Evolutionary conservation across 495 filamentous ascomycete genomes (phyloP).

Genomic region (Aspergillus coremiiformis): DNA sequence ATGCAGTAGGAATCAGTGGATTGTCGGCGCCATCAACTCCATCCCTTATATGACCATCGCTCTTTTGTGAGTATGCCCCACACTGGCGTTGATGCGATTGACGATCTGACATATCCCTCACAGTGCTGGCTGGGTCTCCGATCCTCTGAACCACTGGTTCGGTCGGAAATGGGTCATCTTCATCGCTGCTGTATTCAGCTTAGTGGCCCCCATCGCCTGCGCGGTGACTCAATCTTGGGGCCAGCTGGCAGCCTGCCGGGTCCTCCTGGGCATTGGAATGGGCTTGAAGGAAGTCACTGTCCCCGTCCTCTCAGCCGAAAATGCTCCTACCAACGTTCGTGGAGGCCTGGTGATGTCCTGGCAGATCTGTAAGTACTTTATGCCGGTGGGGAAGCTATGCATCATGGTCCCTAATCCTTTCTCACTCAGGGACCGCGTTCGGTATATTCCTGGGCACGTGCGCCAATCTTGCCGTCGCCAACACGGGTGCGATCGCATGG

Average conservation of each 20-base stretch:
- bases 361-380: slow-evolving; percentile 51
- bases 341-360: slow-evolving; percentile 70
- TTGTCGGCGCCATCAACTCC: slow-evolving; percentile 41
- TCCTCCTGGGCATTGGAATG: slow-evolving; percentile 68
- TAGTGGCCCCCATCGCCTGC: slow-evolving; percentile 56
- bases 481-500: slow-evolving; percentile 53
- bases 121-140: slow-evolving; percentile 56
- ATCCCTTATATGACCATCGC: slow-evolving; percentile 37
- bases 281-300: slow-evolving; percentile 48
- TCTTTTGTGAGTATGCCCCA: slow-evolving; percentile 25
- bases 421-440: slow-evolving; percentile 56
- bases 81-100: neutral
- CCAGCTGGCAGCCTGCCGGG: slow-evolving; percentile 53
- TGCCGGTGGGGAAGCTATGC: neutral
- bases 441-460: slow-evolving; percentile 63
- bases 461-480: slow-evolving; percentile 57
- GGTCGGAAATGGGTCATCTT: slow-evolving; percentile 67
- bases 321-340: slow-evolving; percentile 62
- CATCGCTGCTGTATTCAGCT: slow-evolving; percentile 54
- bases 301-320: slow-evolving; percentile 69
- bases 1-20: slow-evolving; percentile 32
- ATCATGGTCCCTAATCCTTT: neutral
- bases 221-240: slow-evolving; percentile 56
- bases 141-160: slow-evolving; percentile 59
- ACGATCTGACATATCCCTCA: slow-evolving; percentile 22